Base-by-base conservation (phyloP, 352 stramenopile species). In the Pythium dissimile region DNA sequence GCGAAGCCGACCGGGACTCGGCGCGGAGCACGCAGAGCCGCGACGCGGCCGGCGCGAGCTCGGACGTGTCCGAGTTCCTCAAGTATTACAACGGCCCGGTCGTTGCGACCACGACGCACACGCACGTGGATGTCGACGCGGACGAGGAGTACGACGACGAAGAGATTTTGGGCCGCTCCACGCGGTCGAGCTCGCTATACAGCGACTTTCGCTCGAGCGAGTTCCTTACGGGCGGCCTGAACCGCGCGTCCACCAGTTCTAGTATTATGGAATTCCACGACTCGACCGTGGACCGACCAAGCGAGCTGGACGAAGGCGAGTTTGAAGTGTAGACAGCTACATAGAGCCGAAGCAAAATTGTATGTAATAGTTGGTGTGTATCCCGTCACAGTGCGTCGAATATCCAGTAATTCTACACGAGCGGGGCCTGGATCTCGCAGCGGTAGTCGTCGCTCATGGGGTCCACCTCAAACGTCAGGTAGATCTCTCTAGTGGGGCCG, bases 251-350 rank as follows among this genome's bases (percentile, higher is more conserved):
- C 21, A 26, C n/a, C 32, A 46, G 34, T 28, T 66, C 59, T 16
- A 61, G 59, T 34, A 42, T 66, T 23, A 51, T 24, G 12, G 59
- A 66, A 15, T 58, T 66, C 34, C 59, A 66, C 51, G 59, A 66
- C 38, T 54, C 42, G 42, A 64, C 31, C 21, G 56, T 50, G n/a
- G 44, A 50, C 16, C 59, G 59, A 10, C 37, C 38, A 1, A 54
- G 43, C 21, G 51, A 61, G 23, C 50, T 61, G 13, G 46, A 54
- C 20, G 42, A 28, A 10, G 59, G 61, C 34, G 59, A 66, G 51
- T 66, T 61, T 28, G 59, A 66, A 28, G 58, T 66, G 13, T 66
- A 66, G 47, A 42, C 3, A 5, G 43, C 28, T 8, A 20, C 21
- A 45, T 45, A 11, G 35, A 32, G 24, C 12, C 24, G n/a, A 38